Conservation (phyloP, 2,329 filamentous ascomycete species). For the Aspergillus terreus region DNA sequence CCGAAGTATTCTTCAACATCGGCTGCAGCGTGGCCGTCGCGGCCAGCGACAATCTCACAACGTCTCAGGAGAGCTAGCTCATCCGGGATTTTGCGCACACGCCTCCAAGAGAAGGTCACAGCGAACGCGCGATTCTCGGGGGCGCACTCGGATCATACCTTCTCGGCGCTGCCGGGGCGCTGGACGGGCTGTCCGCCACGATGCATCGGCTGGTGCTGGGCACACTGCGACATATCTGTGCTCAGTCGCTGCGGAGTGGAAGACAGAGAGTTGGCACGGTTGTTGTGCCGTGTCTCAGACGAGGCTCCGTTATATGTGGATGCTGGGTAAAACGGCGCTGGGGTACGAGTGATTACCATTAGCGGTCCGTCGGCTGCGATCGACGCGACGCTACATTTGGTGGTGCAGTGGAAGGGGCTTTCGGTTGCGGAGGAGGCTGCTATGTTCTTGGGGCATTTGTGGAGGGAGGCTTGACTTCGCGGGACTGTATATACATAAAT, state of each 20-base stretch:
- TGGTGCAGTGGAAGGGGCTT: background rate
- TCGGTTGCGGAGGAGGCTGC: slow-evolving; percentile 1
- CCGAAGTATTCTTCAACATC: background rate
- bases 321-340: background rate
- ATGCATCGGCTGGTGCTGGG: background rate
- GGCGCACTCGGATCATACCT: background rate
- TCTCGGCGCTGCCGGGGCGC: background rate
- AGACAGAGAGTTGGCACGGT: background rate
- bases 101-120: background rate
- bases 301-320: background rate
- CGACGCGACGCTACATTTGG: background rate
- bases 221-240: background rate
- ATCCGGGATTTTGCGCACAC: background rate
- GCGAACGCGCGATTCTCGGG: background rate
- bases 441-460: slow-evolving; percentile 1
- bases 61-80: background rate
- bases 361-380: background rate
- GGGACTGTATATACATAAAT: too few relatives aligned
- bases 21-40: background rate
- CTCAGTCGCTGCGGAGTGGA: background rate
- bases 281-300: background rate
- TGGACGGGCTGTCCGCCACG: slow-evolving; percentile 1
- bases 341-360: background rate
- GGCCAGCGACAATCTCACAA: background rate
- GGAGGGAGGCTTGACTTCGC: background rate